phyloP scores from a whole-genome alignment of 345 rosid species.

The Microthlaspi erraticum region DNA sequence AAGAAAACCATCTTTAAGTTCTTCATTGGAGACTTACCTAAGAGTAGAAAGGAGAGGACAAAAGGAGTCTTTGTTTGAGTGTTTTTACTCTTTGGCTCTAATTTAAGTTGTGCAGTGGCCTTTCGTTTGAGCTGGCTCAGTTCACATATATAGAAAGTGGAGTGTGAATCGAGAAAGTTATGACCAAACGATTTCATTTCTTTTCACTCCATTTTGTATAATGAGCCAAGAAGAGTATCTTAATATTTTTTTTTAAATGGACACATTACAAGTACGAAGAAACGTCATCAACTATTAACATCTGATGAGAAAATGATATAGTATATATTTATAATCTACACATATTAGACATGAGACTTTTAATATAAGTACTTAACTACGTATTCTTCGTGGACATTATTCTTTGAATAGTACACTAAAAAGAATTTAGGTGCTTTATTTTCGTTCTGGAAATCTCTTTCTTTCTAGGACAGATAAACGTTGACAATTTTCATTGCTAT shows the following conservation, averaged over 20 bases:
- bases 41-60: constrained; percentile 22
- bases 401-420: neutral
- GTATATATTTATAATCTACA: neutral
- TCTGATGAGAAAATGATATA: neutral
- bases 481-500: constrained; percentile 6
- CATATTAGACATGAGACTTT: constrained; percentile 8
- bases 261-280: neutral
- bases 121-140: constrained; percentile 18
- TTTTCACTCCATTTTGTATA: neutral
- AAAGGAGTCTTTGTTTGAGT: constrained; percentile 11
- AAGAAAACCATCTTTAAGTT: constrained; percentile 44
- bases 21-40: constrained; percentile 26
- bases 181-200: constrained; percentile 26
- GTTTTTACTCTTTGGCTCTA: constrained; percentile 38
- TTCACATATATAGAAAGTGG: constrained; percentile 38
- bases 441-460: neutral
- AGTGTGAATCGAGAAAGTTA: constrained; percentile 25
- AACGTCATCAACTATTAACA: neutral
- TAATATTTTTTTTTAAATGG: neutral
- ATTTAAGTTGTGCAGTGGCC: constrained; percentile 32
- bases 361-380: neutral
- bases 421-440: neutral
- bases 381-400: neutral
- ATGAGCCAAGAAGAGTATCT: neutral
- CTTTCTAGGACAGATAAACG: neutral